Base-by-base conservation (phyloP, 495 filamentous ascomycete genomes). In the Haplographium delicatum region DNA sequence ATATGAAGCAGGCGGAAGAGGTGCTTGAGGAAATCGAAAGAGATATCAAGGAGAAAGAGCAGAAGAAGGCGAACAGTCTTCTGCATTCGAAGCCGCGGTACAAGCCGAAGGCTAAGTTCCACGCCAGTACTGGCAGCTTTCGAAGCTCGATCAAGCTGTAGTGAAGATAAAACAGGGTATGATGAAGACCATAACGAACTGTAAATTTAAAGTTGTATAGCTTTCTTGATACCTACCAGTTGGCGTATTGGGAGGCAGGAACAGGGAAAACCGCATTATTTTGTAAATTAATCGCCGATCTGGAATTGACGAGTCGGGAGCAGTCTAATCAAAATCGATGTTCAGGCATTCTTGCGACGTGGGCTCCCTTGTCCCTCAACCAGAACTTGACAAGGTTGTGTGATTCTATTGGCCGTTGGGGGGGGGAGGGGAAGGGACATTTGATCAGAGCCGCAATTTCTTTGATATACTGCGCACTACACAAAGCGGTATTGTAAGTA, bases 31-130 rank as follows among this genome's bases (percentile, higher is more conserved):
- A 56, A 23, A 45, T 58, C 3, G 61, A 63, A 37, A 31, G 42
- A 27, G 16, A 16, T 2, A 61, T 63, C 24, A 44, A 53, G 22
- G 33, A 56, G 40, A 46, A 33, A 1, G 55, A 53, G 49, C 27
- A 38, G 26, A 39, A 34, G 10, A 50, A 42, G 42, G 61, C 61
- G 0, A 37, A 57, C 45, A 33, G 16, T 27, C 11, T 58, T 13
- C 38, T 63, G n/a, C 54, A 56, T 27, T 33, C 51, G 4, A 59
- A 50, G 34, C 44, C 53, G 15, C 31, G 33, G 39, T 43, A 45
- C 13, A 59, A 55, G 16, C 16, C 48, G 2, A 57, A 52, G 33
- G n/a, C 28, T n/a, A 50, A 50, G 25, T 41, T 52, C 1, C 39
- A 16, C 16, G n/a, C n/a, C n/a, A n/a, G n/a, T n/a, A 16, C 31